These are phyloP conservation scores for Boechera stricta DNA, from an alignment of 345 rosid species.

Conservation along the genomic window DNA sequence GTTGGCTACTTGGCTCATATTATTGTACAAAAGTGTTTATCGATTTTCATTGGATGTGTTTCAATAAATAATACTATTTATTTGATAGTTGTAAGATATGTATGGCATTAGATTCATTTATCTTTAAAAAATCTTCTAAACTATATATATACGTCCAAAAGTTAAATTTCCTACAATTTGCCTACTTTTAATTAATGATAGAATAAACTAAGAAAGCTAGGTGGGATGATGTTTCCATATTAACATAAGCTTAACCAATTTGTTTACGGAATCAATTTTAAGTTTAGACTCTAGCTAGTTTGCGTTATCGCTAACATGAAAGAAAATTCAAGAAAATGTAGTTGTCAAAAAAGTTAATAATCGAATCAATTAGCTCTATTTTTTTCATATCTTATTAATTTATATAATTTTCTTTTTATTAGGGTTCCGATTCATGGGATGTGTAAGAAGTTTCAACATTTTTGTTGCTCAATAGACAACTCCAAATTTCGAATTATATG, in stretches of 20 bases:
- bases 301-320: conserved; percentile 7
- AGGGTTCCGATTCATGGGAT: too few species aligned
- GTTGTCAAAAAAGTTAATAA: neutral
- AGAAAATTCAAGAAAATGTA: neutral
- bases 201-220: conserved; percentile 7
- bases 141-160: neutral
- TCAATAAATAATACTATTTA: too few species aligned
- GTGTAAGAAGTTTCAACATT: too few species aligned
- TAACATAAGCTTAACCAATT: conserved; percentile 7
- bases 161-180: neutral
- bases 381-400: too few species aligned
- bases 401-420: too few species aligned
- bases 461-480: too few species aligned
- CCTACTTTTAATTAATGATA: conserved; percentile 9
- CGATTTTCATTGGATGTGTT: too few species aligned
- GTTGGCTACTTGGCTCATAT: too few species aligned
- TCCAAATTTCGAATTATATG: too few species aligned
- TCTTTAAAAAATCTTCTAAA: neutral
- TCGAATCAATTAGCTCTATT: neutral
- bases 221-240: conserved; percentile 23
- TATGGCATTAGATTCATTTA: too few species aligned
- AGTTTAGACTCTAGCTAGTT: neutral
- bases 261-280: conserved; percentile 14
- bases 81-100: too few species aligned
- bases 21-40: too few species aligned